Evolutionary conservation across 192 early-diverging fungal species (phyloP), one percentile per base, ranked within the genome.

Genomic region (Coemansia asiatica): DNA sequence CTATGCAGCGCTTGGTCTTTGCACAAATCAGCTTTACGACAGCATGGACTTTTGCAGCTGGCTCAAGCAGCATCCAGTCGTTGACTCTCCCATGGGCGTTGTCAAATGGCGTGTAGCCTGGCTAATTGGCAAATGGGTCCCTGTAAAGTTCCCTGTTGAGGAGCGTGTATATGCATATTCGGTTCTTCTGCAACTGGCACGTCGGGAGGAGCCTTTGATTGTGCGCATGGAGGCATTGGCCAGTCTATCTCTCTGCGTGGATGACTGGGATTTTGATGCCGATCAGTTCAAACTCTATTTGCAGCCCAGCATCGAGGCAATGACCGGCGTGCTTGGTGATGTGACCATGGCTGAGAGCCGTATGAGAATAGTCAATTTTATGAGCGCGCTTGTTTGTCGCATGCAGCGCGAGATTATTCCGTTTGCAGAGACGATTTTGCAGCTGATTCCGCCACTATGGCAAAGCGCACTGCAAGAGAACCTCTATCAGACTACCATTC

Each of bases 231-330:
- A 90, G 15, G 88, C 94, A 13, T 84, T 90, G 15, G 71, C 85
- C 6, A 87, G 87, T 33, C 69, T 96, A 4, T 64, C 82, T 47
- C 66, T 61, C 27, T 87, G 89, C 36, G 79, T 97, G 26, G 93
- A 94, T 57, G 93, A 96, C 64, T 93, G 91, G 91, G 92, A 94
- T 60, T 95, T 95, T 81, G 90, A 92, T 25, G 66, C 87, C 7
- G 71, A 72, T 0, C 73, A 76, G 23, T 94, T 95, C 61, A 61
- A 75, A 25, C 88, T 90, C 2, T 94, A 85, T 70, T 63, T 93
- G 36, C 85, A 87, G 29, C 79, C 63, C 8, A 74, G 84, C 31
- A 79, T 95, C 33, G 63, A 81, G 23, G 54, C 83, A 21, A 73
- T 93, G n/a, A 81, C 85, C 4, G 53, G 62, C 2, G 55, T 94